phyloP scores from a whole-genome alignment of 805 yeast species.

The Myxozyma lipomycoides region DNA sequence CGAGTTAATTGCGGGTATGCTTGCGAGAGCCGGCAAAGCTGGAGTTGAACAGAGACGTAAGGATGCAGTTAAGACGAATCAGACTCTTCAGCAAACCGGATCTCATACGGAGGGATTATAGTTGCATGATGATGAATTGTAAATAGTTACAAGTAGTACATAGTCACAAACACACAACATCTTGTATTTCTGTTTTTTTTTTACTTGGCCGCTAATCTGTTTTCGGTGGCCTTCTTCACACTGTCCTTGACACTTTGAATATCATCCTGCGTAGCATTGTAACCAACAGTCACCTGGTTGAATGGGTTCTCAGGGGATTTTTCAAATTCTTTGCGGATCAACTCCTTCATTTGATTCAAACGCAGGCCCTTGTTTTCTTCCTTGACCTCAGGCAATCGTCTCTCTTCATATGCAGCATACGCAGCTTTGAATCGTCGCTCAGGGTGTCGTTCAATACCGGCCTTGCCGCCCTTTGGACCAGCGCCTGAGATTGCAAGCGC shows the following conservation, averaged over 20 bases:
- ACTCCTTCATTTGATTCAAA: conserved; percentile 70
- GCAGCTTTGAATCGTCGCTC: conserved; percentile 88
- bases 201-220: conserved; percentile 28
- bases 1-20: conserved; percentile 73
- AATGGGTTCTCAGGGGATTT: conserved; percentile 78
- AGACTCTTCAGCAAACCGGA: not conserved
- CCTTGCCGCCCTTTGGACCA: conserved; percentile 19
- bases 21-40: conserved; percentile 77
- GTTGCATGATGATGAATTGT: no score
- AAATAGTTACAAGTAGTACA: no score
- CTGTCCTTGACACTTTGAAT: conserved; percentile 46
- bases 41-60: conserved; percentile 43
- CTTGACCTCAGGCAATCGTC: conserved; percentile 65
- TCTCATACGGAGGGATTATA: not conserved
- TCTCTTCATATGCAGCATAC: conserved; percentile 62
- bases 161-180: no score
- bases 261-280: conserved; percentile 58
- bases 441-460: conserved; percentile 75
- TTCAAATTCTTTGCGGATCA: conserved; percentile 74
- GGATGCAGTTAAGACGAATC: not conserved
- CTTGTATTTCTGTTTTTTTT: not conserved
- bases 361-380: conserved; percentile 78
- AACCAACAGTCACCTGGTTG: conserved; percentile 65
- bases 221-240: conserved; percentile 50
- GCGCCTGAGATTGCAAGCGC: conserved; percentile 66